Base-by-base conservation (phyloP, 1,284 basidiomycete genomes). In the Heterobasidion occidentale region DNA sequence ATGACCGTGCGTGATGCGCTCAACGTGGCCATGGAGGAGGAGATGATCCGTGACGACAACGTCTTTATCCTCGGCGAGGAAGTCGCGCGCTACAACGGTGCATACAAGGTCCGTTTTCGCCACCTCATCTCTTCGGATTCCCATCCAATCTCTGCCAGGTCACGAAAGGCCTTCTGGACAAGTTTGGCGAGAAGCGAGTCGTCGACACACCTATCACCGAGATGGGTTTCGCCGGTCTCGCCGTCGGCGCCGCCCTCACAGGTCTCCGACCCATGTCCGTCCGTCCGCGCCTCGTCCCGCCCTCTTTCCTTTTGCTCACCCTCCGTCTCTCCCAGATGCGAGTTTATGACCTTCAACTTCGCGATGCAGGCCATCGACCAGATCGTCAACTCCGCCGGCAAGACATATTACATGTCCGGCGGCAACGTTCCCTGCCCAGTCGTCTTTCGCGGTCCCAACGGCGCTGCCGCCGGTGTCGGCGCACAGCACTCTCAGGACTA, bases 391-490 rank as follows among this genome's bases (percentile, higher is more conserved):
- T 98, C 95, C n/a, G 97, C 91, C 59, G 97, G 92, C 64, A 99
- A 99, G 82, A 99, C 97, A 11, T 94, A 98, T 77, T 99, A 99
- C 85, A 99, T 99, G 97, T 98, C 95, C 49, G 97, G 95, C 61
- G 97, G 97, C 64, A 97, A 94, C 68, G 93, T 97, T 20, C 91
- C 93, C 12, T 98, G 96, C 78, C 94, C 97, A 35, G 90, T 99
- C 63, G 94, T 98, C 58, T 99, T 99, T 89, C 94, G 97, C 77
- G 97, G 97, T 58, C 97, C 97, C 60, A 99, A 99, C 74, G 97
- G 97, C 72, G 97, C 97, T 57, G 97, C 97, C 55, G 77, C 94
- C 58, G 97, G 97, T 81, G 97, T 99, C 56, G 97, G 68, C 53
- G 97, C 97, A 45, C 90, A 92, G 69, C 93, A 96, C 71, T 94